Base-by-base conservation (phyloP, 169 alveolate genomes). In the Plasmodium knowlesi region DNA sequence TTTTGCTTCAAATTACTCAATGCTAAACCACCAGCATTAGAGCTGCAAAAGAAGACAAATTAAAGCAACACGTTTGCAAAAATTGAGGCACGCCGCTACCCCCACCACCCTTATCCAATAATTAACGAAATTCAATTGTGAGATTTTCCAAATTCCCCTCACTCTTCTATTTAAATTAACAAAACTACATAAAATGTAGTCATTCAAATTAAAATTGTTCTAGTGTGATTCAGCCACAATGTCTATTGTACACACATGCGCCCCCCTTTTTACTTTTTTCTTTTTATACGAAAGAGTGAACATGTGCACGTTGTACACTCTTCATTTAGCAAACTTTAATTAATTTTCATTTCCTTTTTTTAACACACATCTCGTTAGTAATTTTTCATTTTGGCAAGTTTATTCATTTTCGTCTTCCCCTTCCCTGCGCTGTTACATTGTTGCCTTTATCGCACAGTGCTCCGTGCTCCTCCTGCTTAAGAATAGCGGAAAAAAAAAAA, bases 321-420 rank as follows among this genome's bases (percentile, higher is more conserved):
- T 67, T 67, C 76, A 19, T 83, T 34, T 83, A 34, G 50, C 82
- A 67, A 41, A 83, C n/a, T 83, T 83, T 83, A 83, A 83, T 83
- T 83, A 67, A 71, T 53, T 83, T 71, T 41, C 16, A 39, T 39
- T 53, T 83, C 54, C 41, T 82, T 34, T 82, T 32, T 34, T 82
- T 82, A 82, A 54, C 41, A 53, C 71, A 14, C 37, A 34, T 82
- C 57, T 82, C 46, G 41, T 82, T 82, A 0, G 46, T 79, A 41
- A 79, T 82, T 53, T 54, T 82, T 32, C 90, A 82, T 82, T 53
- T 82, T 28, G 19, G 22, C 43, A 34, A 41, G 39, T 41, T 80
- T 57, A 28, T 41, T 19, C n/a, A 41, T 22, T 16, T 80, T 16
- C 16, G 6, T 14, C n/a, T 28, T 41, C 22, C 72, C 74, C 74